Base-by-base conservation (phyloP, 139 green algal genomes). In the Chlamydomonas schloesseri region DNA sequence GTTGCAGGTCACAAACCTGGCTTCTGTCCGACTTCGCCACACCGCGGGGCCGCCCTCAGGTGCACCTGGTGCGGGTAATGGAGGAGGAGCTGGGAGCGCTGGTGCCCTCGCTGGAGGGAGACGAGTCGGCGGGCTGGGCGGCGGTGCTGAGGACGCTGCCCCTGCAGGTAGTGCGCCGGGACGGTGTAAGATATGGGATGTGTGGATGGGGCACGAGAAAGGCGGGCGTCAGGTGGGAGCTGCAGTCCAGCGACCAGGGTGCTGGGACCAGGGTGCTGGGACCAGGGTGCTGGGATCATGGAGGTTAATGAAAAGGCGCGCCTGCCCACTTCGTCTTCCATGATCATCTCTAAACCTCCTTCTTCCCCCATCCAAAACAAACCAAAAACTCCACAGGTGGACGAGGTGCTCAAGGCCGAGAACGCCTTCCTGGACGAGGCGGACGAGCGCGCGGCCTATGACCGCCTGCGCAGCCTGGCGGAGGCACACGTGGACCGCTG, bases 321-420 rank as follows among this genome's bases (percentile, higher is more conserved):
- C n/a, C n/a, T n/a, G n/a, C n/a, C n/a, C n/a, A n/a, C n/a, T n/a
- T n/a, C n/a, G n/a, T n/a, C n/a, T n/a, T n/a, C n/a, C n/a, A n/a
- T n/a, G n/a, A n/a, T n/a, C n/a, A n/a, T n/a, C n/a, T n/a, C n/a
- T n/a, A n/a, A n/a, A n/a, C n/a, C n/a, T n/a, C n/a, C n/a, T n/a
- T n/a, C n/a, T n/a, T n/a, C n/a, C 42, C 42, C 42, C 42, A 50
- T 8, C 42, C 42, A 5, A 50, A 67, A 6, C 21, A 6, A 9
- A 26, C 24, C 62, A 4, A 13, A 36, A 10, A 29, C 65, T 1
- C 31, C 65, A 26, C 73, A 84, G 33, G 36, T 82, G 5, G 87
- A 91, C 58, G 87, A 88, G 57, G 82, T 75, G 57, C 73, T 91
- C n/a, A 55, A 60, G 26, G 88, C 88, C 0, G 88, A 91, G 75